Evolutionary conservation across 164 flowering plant species (phyloP), one percentile per base, ranked within the genome.

Genomic region (Magnolia officinalis): DNA sequence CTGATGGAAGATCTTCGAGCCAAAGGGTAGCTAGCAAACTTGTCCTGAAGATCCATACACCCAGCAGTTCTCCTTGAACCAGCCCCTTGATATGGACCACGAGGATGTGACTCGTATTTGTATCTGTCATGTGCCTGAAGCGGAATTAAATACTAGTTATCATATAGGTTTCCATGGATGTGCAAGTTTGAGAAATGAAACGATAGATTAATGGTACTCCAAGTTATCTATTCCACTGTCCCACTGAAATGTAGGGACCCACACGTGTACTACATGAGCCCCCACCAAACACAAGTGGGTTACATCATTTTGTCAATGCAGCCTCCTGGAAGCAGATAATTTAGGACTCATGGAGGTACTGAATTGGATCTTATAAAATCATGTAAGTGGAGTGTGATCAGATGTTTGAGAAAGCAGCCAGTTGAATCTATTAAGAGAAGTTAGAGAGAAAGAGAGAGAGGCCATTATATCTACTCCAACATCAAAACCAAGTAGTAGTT

Each of bases 101-200:
- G 72, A 70, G 72, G 72, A 50, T 8, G 13, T 1, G 26, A 7
- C 49, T 70, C 49, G 19, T 29, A 18, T 68, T 24, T 49, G 6
- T 50, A 20, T 50, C 13, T 49, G 49, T 37, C 50, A 2, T 70
- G 16, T 70, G 26, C 72, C 72, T 70, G 72, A 52, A 49, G 72
- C 1, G 71, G 20, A 49, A 70, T 70, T 14, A 70, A 67, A 49
- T 31, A 23, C 26, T 21, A 64, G 23, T 21, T 64, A 64, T 64
- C 67, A 64, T 18, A 64, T 16, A 64, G 23, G 26, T 64, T n/a
- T 5, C 21, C 19, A 64, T 18, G 24, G 19, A 64, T 23, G 10
- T 11, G 26, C 21, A n/a, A 64, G 6, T 18, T 11, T 20, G 23
- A 64, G 26, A 64, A 21, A 64, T n/a, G 67, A n/a, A 64, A 64